Conservation (phyloP, 169 alveolate species). For the Plasmodium relictum region DNA sequence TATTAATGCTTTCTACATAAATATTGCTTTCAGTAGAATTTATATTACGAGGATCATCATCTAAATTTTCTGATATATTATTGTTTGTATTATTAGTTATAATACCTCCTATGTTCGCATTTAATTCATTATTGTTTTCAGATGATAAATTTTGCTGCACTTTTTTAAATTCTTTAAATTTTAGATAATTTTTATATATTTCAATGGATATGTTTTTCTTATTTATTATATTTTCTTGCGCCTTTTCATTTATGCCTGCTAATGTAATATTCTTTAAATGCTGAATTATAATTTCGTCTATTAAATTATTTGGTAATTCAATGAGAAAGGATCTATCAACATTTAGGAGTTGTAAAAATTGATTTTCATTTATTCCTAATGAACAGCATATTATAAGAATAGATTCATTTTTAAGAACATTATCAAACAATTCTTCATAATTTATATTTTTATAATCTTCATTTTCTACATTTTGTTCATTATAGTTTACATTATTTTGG, state of each 20-base stretch:
- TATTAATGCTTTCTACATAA: neutral
- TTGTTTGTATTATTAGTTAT: neutral
- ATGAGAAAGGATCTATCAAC: constrained; percentile 72
- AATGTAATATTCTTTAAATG: constrained; percentile 70
- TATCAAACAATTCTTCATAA: constrained; percentile 71
- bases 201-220: constrained; percentile 46
- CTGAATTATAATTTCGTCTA: constrained; percentile 66
- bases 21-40: neutral
- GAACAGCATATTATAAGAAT: constrained; percentile 69
- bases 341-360: constrained; percentile 54
- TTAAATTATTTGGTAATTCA: constrained; percentile 58
- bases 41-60: neutral
- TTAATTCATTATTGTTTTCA: neutral
- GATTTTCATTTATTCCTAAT: constrained; percentile 65
- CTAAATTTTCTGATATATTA: neutral
- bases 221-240: constrained; percentile 34
- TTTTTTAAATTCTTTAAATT: constrained; percentile 45
- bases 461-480: neutral
- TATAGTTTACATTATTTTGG: neutral
- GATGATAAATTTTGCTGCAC: neutral
- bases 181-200: constrained; percentile 51
- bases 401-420: constrained; percentile 63
- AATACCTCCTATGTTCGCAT: neutral
- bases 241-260: constrained; percentile 26
- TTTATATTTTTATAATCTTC: constrained; percentile 70